Percentiles rank a stretch among this genome's conserved stretches.
phyloP scores from a whole-genome alignment of 192 early-diverging fungal genomes.

The Coemansia sp. region DNA sequence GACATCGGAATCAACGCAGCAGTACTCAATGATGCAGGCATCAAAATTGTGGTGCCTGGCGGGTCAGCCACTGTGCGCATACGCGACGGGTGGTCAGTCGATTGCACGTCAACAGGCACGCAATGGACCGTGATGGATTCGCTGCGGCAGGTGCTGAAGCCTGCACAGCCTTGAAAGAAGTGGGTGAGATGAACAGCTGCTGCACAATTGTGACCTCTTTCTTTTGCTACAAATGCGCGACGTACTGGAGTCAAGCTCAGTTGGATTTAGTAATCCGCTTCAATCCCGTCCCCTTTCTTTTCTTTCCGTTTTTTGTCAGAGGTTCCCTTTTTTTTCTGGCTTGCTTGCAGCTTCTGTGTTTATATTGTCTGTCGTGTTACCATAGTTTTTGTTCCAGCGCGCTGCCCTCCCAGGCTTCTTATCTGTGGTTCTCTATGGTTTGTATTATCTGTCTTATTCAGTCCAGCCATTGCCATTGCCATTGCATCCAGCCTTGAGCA shows the following conservation, averaged over 20 bases:
- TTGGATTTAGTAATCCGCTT: no score
- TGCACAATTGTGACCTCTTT: neutral
- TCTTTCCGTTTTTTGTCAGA: neutral
- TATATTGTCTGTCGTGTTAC: no score
- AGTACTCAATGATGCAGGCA: slow-evolving; percentile 3
- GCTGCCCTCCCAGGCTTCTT: no score
- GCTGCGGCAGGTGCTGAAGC: slow-evolving; percentile 35
- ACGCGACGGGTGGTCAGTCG: slow-evolving; percentile 37
- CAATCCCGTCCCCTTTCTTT: no score
- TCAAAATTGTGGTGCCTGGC: slow-evolving; percentile 34
- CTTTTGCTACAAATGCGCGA: neutral
- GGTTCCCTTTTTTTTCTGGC: neutral
- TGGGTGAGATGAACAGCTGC: neutral
- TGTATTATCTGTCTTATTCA: neutral
- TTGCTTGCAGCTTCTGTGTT: neutral
- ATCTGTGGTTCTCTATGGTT: neutral
- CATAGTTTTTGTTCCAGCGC: no score
- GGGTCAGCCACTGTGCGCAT: slow-evolving; percentile 42
- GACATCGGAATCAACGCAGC: slow-evolving; percentile 38
- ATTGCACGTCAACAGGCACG: slow-evolving; percentile 40
- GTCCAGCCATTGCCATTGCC: neutral
- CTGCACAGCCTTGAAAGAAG: neutral
- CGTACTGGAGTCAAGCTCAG: neutral
- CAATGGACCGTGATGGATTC: slow-evolving; percentile 49
- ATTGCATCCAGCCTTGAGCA: neutral